phyloP scores from a whole-genome alignment of 2,329 filamentous ascomycete genomes.

The Aureobasidium subglaciale region DNA sequence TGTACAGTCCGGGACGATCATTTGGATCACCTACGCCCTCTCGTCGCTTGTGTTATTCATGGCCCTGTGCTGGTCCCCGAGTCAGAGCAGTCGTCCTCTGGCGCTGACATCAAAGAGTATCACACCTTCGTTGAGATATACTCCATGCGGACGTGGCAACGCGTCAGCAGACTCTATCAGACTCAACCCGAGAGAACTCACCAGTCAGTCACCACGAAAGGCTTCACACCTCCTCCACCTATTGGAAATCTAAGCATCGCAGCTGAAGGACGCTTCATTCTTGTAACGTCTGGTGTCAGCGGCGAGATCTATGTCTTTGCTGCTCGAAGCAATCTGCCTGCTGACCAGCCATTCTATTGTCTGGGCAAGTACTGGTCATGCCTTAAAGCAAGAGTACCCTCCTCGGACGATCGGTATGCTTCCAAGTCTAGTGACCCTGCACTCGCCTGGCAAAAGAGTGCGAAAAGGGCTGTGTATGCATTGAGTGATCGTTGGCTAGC shows the following conservation, averaged over 20 bases:
- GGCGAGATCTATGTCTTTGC: slow-evolving; percentile 78
- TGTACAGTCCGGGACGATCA: slow-evolving; percentile 53
- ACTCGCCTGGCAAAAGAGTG: neutral
- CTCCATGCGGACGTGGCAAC: slow-evolving; percentile 68
- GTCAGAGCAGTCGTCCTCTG: slow-evolving; percentile 28
- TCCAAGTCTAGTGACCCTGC: neutral
- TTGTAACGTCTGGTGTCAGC: slow-evolving; percentile 71
- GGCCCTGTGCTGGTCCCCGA: slow-evolving; percentile 54
- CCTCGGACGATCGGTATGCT: neutral
- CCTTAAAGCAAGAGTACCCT: neutral
- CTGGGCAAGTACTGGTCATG: slow-evolving; percentile 87
- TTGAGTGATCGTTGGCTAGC: slow-evolving; percentile 70
- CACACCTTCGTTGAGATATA: slow-evolving; percentile 88
- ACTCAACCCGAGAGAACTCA: slow-evolving; percentile 57
- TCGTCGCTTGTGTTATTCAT: slow-evolving; percentile 74
- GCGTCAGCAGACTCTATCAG: slow-evolving; percentile 66
- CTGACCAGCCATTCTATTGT: slow-evolving; percentile 49
- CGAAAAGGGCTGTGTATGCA: slow-evolving; percentile 30
- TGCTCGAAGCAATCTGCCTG: slow-evolving; percentile 25
- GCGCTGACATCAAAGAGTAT: slow-evolving; percentile 51
- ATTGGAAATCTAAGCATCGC: slow-evolving; percentile 67
- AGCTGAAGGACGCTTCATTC: slow-evolving; percentile 63
- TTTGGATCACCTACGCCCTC: slow-evolving; percentile 53
- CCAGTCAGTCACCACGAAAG: slow-evolving; percentile 49
- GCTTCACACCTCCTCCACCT: slow-evolving; percentile 62